phyloP scores from a whole-genome alignment of 108 stramenopile genomes.

The Pinguiococcus pyrenoidosus region DNA sequence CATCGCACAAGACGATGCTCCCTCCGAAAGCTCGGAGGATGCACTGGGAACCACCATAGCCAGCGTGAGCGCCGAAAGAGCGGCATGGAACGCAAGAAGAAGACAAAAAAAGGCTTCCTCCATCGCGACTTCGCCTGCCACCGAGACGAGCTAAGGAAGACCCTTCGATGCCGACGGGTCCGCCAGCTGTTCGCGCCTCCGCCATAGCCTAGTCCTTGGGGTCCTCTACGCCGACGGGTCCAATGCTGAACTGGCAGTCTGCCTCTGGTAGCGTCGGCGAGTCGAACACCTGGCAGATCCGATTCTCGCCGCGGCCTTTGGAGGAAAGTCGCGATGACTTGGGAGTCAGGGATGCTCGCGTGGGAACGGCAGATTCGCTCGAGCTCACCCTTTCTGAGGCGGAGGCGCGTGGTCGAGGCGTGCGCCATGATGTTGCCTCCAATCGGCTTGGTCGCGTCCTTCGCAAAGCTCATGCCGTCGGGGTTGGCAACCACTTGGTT shows the following conservation, averaged over 20 bases:
- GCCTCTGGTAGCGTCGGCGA: slow-evolving; percentile 93
- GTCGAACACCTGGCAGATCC: slow-evolving; percentile 86
- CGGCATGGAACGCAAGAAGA: no score
- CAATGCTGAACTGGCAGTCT: slow-evolving; percentile 52
- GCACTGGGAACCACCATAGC: no score
- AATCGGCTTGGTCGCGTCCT: slow-evolving; percentile 94
- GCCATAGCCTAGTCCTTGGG: slow-evolving; percentile 47
- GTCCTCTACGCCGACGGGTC: slow-evolving; percentile 35
- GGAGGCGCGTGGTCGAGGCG: slow-evolving; percentile 90
- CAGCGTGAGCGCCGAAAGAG: no score
- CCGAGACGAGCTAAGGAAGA: no score
- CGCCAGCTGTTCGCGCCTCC: no score
- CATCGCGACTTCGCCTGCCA: no score
- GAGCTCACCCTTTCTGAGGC: slow-evolving; percentile 76
- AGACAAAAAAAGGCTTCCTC: no score
- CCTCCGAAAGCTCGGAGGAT: no score
- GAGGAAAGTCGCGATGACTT: neutral
- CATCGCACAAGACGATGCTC: no score
- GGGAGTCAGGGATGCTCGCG: neutral
- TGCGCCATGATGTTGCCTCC: slow-evolving; percentile 99
- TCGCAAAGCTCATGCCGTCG: slow-evolving; percentile 90
- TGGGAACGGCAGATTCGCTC: neutral
- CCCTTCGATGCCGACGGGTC: no score
- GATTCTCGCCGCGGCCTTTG: slow-evolving; percentile 95
- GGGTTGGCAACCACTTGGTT: slow-evolving; percentile 99